Base-by-base conservation (phyloP, 2,329 filamentous ascomycete species). In the Monosporascus sp. region DNA sequence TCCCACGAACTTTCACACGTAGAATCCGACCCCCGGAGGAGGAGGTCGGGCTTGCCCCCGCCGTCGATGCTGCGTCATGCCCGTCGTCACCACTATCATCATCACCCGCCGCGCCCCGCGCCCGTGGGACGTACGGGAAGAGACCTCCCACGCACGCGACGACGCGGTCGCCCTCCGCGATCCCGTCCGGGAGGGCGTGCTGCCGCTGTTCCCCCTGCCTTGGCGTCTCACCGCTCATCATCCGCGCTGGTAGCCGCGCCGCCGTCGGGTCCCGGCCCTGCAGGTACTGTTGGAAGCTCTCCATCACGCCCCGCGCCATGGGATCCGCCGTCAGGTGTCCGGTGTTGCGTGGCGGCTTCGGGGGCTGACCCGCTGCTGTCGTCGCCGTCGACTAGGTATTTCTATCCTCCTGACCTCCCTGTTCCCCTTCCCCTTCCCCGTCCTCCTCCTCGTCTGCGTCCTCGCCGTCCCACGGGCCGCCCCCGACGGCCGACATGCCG, bases 1-100 rank as follows among this genome's bases (percentile, higher is more conserved):
- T 6, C 62, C 61, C 5, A 65, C 55, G 19, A 57, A 65, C 52
- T n/a, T n/a, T 63, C 55, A 34, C 62, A 64, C 5, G 54, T 56
- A 3, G 59, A 59, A 17, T 56, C 19, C 40, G 8, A n/a, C 24
- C 2, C 2, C 4, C 22, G 31, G 19, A 14, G 5, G 8, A 16
- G 3, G 20, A n/a, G 20, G 16, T 43, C 19, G 52, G 22, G 22
- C 7, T 38, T 2, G 22, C 22, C 5, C 5, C 22, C 34, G 51
- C 41, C 17, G 22, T 9, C n/a, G 26, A 36, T 11, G 27, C 47
- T 3, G 17, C 26, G 11, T 14, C 49, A 34, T 22, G 38, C 24
- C 11, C 36, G 8, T 40, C 37, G 5, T 16, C 44, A 19, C 8
- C n/a, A 19, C 17, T 14, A 6, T 22, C 19, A 5, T 2, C 41